Evolutionary conservation across 2,329 filamentous ascomycete genomes (phyloP).

Genomic region (Venturiaceae sp.): DNA sequence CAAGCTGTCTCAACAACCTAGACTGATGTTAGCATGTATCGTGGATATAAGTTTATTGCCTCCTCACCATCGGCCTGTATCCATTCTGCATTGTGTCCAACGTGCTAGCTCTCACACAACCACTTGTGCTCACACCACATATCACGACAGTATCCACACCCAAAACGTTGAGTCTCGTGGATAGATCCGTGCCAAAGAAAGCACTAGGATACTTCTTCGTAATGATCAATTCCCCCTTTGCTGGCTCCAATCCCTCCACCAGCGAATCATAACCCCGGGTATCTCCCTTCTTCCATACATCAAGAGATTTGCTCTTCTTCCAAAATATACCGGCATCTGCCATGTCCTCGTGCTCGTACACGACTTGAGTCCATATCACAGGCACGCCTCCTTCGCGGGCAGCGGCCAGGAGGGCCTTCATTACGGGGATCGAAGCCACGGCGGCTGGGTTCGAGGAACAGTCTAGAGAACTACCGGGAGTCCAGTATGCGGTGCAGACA

Average conservation of each 20-base stretch:
- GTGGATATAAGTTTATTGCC: conserved; percentile 1
- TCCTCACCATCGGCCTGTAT: conserved; percentile 33
- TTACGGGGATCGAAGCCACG: conserved; percentile 25
- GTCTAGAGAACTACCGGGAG: conserved; percentile 30
- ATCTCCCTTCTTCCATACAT: conserved; percentile 32
- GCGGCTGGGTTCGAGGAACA: conserved; percentile 27
- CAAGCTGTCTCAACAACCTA: conserved; percentile 36
- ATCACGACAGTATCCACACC: conserved; percentile 35
- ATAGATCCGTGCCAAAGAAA: conserved; percentile 37
- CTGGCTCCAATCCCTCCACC: conserved; percentile 29
- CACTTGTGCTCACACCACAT: conserved; percentile 38
- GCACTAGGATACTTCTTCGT: conserved; percentile 35
- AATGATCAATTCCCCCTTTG: conserved; percentile 23
- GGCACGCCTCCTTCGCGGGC: conserved; percentile 28
- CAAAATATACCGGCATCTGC: conserved; percentile 35
- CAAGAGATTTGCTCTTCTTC: conserved; percentile 31
- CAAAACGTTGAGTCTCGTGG: conserved; percentile 27
- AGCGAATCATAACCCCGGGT: conserved; percentile 28
- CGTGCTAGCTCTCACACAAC: conserved; percentile 35
- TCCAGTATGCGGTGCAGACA: conserved; percentile 39
- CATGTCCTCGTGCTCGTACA: conserved; percentile 31
- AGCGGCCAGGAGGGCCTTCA: conserved; percentile 29
- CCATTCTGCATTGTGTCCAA: conserved; percentile 36
- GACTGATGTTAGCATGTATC: neutral
- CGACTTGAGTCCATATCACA: conserved; percentile 35